Conservation (phyloP, 495 filamentous ascomycete species). For the Xylaria scruposa region DNA sequence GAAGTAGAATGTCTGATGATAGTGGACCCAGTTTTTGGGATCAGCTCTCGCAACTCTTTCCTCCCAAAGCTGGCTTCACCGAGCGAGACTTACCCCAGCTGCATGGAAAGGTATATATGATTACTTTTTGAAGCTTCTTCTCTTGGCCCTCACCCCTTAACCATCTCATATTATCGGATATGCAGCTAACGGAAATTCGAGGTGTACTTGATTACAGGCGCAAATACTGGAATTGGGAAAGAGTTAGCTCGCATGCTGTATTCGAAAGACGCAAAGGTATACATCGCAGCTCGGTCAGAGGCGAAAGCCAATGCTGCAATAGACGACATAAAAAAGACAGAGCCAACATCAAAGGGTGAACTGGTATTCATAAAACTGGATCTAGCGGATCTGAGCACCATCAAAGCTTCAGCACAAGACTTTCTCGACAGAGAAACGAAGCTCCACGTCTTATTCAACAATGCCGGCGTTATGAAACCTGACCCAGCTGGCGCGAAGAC, state of each 20-base stretch:
- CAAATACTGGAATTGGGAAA: conserved; percentile 51
- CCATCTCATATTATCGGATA: background rate
- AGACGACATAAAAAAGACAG: conserved; percentile 28
- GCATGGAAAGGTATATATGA: conserved; percentile 18
- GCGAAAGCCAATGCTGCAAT: conserved; percentile 38
- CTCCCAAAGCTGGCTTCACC: conserved; percentile 29
- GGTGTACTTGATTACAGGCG: conserved; percentile 56
- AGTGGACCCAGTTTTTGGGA: conserved; percentile 3
- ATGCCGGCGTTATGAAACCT: conserved; percentile 47
- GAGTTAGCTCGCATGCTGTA: conserved; percentile 53
- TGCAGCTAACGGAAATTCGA: conserved; percentile 3
- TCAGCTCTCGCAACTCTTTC: conserved; percentile 18
- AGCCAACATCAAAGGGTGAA: conserved; percentile 5
- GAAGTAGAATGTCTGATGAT: background rate
- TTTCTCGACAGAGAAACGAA: conserved; percentile 39
- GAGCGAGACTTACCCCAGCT: conserved; percentile 24
- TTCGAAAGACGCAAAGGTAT: conserved; percentile 52
- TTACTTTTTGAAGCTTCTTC: background rate
- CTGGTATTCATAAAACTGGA: conserved; percentile 28
- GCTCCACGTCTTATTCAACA: conserved; percentile 51
- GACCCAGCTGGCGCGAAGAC: conserved; percentile 29
- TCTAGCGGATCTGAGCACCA: conserved; percentile 29
- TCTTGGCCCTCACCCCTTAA: background rate
- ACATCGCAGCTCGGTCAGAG: conserved; percentile 54
- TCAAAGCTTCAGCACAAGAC: conserved; percentile 24